Evolutionary conservation across 208 protist species (phyloP).

Genomic region (Trichomonas tenax): DNA sequence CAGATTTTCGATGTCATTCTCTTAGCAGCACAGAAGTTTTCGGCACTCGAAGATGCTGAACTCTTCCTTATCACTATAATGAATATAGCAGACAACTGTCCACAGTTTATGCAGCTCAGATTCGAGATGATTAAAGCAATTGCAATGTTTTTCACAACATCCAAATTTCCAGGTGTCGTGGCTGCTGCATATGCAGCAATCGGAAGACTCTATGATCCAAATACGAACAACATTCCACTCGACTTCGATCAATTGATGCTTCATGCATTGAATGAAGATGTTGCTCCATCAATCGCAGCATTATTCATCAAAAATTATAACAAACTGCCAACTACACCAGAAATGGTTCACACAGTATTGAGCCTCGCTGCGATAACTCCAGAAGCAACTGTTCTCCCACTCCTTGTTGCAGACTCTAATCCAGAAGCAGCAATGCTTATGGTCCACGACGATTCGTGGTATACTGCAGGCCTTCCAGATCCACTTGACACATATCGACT

Average conservation of each 20-base stretch:
- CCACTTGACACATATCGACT: background rate
- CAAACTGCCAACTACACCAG: background rate
- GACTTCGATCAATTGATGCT: background rate
- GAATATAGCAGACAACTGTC: background rate
- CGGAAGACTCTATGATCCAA: background rate
- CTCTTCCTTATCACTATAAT: background rate
- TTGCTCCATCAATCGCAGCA: background rate
- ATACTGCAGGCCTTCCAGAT: background rate
- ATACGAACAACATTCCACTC: background rate
- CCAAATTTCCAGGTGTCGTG: background rate
- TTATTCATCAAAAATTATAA: background rate
- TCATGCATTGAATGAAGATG: background rate
- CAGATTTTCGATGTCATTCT: background rate
- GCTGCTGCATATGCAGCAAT: background rate
- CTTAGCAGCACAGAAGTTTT: background rate
- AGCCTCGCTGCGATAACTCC: background rate
- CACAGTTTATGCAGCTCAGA: background rate
- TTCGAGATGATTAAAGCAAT: background rate
- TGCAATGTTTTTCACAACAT: background rate
- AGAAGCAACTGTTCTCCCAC: background rate
- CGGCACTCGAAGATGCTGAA: background rate
- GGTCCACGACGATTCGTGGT: background rate
- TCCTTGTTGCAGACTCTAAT: background rate
- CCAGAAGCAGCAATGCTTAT: background rate
- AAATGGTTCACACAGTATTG: background rate